Percentiles rank a stretch among this genome's conserved stretches.
Conservation (phyloP, 805 yeast genomes). For the Sugiyamaella chiloensis region DNA sequence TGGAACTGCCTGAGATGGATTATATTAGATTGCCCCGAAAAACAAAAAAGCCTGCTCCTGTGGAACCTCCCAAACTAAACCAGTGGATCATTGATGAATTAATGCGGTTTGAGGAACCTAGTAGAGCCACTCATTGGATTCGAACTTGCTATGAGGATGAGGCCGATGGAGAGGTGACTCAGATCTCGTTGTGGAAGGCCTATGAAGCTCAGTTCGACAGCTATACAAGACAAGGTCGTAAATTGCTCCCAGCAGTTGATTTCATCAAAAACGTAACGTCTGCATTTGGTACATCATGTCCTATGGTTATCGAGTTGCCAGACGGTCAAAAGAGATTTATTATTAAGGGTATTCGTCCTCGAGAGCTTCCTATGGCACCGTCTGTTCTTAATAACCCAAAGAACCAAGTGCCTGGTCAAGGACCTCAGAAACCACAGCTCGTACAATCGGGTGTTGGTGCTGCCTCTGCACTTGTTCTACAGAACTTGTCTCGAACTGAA, state of each 20-base stretch:
- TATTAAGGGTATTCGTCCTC: constrained; percentile 91
- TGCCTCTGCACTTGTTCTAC: constrained; percentile 35
- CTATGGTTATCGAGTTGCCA: constrained; percentile 78
- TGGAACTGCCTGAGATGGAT: constrained; percentile 36
- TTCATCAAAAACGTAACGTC: constrained; percentile 90
- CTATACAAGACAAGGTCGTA: constrained; percentile 45
- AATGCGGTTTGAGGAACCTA: constrained; percentile 71
- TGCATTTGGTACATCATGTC: constrained; percentile 84
- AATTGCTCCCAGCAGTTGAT: constrained; percentile 88
- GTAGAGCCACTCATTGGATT: constrained; percentile 92
- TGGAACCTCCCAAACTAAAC: constrained; percentile 59
- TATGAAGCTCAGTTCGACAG: constrained; percentile 83
- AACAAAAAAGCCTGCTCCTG: constrained; percentile 62
- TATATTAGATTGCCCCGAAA: constrained; percentile 37
- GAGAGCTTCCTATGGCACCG: constrained; percentile 42
- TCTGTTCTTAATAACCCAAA: constrained; percentile 21
- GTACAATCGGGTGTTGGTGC: constrained; percentile 28
- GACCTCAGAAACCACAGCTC: constrained; percentile 19
- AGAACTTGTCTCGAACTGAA: constrained; percentile 34
- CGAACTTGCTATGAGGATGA: constrained; percentile 83
- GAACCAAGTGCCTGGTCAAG: background rate
- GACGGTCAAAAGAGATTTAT: constrained; percentile 76
- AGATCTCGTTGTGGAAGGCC: constrained; percentile 91
- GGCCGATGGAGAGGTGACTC: constrained; percentile 82
- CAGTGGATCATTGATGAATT: constrained; percentile 56